Evolutionary conservation across 768 basidiomycete species (phyloP).

Genomic region (Leccinum sublutescens): DNA sequence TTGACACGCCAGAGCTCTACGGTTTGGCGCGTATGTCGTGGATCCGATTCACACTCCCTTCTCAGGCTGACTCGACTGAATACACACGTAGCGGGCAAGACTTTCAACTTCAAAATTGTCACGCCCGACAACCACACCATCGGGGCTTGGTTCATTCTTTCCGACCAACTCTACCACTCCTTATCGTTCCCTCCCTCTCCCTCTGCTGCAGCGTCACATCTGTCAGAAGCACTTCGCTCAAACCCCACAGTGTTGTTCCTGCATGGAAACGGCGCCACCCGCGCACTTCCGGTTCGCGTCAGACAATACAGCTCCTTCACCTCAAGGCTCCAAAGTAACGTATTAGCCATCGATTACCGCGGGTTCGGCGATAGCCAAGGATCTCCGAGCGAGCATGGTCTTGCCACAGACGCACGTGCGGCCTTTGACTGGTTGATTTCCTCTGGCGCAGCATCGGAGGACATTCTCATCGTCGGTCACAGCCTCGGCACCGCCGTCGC

Average conservation of each 20-base stretch:
- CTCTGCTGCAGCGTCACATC: constrained; percentile 38
- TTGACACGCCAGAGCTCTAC: constrained; percentile 69
- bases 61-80: neutral
- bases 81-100: constrained; percentile 61
- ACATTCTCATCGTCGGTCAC: constrained; percentile 79
- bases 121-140: constrained; percentile 77
- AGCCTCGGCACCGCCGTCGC: constrained; percentile 87
- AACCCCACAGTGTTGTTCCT: constrained; percentile 86
- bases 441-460: constrained; percentile 53
- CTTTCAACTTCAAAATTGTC: constrained; percentile 63
- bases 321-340: constrained; percentile 65
- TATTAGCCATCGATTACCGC: constrained; percentile 87
- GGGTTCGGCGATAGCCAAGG: constrained; percentile 90
- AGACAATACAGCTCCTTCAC: constrained; percentile 65
- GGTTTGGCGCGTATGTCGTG: constrained; percentile 70
- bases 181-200: constrained; percentile 40
- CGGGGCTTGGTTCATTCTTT: constrained; percentile 84
- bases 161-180: constrained; percentile 60
- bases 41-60: neutral
- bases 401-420: constrained; percentile 68
- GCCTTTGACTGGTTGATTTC: constrained; percentile 77
- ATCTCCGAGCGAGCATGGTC: constrained; percentile 69
- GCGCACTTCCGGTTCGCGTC: constrained; percentile 68
- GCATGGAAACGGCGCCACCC: constrained; percentile 86
- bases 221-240: constrained; percentile 52